These are phyloP conservation scores for Noccaea bulbosa DNA, from an alignment of 345 rosid species.

Conservation along the genomic window DNA sequence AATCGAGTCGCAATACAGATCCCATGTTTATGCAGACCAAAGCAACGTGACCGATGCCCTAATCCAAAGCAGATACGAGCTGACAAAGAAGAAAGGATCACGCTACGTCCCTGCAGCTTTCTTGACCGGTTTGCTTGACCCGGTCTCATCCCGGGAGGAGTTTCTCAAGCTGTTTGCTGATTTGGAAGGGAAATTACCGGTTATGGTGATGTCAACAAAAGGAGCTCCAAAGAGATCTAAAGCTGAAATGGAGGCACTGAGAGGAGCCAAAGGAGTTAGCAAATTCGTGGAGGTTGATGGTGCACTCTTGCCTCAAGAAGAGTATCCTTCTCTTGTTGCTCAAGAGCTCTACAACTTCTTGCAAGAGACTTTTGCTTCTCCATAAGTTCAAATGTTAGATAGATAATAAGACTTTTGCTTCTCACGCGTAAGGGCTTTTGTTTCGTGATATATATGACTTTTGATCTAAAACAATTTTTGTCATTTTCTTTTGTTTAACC, in stretches of 20 bases:
- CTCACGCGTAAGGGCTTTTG: too few relatives aligned
- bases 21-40: slow-evolving; percentile 86
- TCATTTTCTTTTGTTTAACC: too few relatives aligned
- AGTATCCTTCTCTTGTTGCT: slow-evolving; percentile 71
- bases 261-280: slow-evolving; percentile 69
- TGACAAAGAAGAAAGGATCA: slow-evolving; percentile 78
- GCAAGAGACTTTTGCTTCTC: slow-evolving; percentile 53
- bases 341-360: slow-evolving; percentile 67
- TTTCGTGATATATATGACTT: too few relatives aligned
- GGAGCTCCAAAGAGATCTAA: slow-evolving; percentile 88
- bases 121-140: slow-evolving; percentile 91
- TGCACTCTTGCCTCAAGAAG: slow-evolving; percentile 91
- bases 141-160: slow-evolving; percentile 70
- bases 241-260: slow-evolving; percentile 87
- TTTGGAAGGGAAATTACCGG: slow-evolving; percentile 64
- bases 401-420: not conserved
- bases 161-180: slow-evolving; percentile 68
- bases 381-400: not conserved
- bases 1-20: slow-evolving; percentile 82
- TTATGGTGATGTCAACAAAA: slow-evolving; percentile 65
- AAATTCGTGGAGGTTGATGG: slow-evolving; percentile 81
- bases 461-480: too few relatives aligned
- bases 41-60: slow-evolving; percentile 70
- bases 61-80: slow-evolving; percentile 66
- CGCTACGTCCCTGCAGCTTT: slow-evolving; percentile 89